Evolutionary conservation across 345 rosid genomes (phyloP).

Genomic region (Euclidium syriacum): DNA sequence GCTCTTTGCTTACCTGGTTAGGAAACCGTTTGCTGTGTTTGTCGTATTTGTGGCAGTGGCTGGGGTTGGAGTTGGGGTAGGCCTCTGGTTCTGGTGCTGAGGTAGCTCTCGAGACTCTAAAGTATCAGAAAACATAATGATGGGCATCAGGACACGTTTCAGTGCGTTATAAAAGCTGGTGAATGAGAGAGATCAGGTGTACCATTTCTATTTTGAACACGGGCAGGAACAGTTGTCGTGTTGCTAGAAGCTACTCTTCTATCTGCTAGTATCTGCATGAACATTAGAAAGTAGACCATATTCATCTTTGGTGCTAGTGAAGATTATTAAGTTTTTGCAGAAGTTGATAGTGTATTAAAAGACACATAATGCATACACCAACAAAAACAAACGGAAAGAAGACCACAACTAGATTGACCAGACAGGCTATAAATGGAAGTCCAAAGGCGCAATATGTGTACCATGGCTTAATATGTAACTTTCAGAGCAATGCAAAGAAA

Average conservation of each 20-base stretch:
- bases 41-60: constrained; percentile 10
- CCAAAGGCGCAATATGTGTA: background rate
- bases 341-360: background rate
- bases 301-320: background rate
- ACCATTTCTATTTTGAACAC: constrained; percentile 43
- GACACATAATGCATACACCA: background rate
- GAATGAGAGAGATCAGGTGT: background rate
- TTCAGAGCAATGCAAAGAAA: background rate
- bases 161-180: background rate
- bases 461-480: background rate
- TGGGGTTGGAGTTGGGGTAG: constrained; percentile 8
- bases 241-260: constrained; percentile 24
- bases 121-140: background rate
- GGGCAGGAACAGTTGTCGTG: constrained; percentile 36
- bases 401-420: background rate
- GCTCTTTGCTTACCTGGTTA: constrained; percentile 44
- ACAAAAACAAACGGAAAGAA: background rate
- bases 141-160: background rate
- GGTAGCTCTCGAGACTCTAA: constrained; percentile 44
- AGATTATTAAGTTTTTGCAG: background rate
- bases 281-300: background rate
- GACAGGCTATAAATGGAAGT: background rate
- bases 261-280: constrained; percentile 29
- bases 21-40: constrained; percentile 40
- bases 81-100: constrained; percentile 35